Conservation (phyloP, 257 asterid species). For the Leonotis leonurus region DNA sequence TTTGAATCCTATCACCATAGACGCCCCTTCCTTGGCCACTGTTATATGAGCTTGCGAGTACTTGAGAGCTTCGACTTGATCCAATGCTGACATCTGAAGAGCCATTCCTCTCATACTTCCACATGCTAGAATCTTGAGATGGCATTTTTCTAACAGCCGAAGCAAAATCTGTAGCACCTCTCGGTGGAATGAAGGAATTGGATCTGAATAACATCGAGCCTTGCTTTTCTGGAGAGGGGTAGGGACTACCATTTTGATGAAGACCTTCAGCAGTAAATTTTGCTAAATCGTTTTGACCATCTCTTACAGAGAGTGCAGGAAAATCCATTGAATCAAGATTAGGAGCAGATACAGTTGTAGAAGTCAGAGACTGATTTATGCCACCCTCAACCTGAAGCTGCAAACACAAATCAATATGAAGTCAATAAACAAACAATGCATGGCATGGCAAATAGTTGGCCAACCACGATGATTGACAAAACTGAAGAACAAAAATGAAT, state of each 20-base stretch:
- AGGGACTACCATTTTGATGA: conserved; percentile 47
- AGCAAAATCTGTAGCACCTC: conserved; percentile 87
- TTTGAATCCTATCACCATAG: conserved; percentile 53
- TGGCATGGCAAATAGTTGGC: background rate
- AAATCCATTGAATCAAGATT: conserved; percentile 69
- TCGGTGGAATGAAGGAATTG: conserved; percentile 52
- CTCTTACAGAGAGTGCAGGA: conserved; percentile 78
- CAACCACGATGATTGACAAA: background rate
- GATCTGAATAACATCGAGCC: conserved; percentile 49
- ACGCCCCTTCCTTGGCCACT: conserved; percentile 51
- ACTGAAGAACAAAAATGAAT: background rate
- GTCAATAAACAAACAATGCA: background rate
- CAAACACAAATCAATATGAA: conserved; percentile 17
- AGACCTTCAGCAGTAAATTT: conserved; percentile 46
- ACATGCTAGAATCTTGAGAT: conserved; percentile 68
- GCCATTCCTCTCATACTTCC: conserved; percentile 77
- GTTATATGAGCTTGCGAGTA: conserved; percentile 53
- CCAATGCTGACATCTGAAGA: conserved; percentile 59
- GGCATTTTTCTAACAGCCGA: conserved; percentile 81
- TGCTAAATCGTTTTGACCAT: conserved; percentile 40
- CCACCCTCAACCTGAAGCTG: conserved; percentile 92
- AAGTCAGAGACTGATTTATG: conserved; percentile 44
- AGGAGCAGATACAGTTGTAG: conserved; percentile 67
- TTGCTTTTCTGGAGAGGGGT: conserved; percentile 51
- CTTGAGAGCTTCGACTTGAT: conserved; percentile 78